Evolutionary conservation across 2,329 filamentous ascomycete genomes (phyloP).

Genomic region (Fusarium beomiforme): DNA sequence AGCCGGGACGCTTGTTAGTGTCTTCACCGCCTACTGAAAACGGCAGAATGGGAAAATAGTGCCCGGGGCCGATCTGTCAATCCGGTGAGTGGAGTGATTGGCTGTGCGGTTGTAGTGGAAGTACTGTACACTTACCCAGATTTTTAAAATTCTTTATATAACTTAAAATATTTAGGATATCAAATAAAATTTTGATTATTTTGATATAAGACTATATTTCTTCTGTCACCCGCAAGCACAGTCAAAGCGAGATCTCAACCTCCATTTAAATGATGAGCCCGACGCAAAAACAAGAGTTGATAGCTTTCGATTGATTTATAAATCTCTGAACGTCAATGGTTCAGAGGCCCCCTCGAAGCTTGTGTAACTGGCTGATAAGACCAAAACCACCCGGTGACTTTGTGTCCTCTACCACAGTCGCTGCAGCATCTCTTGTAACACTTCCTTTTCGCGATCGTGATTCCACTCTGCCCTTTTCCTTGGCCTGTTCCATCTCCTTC

Average conservation of each 20-base stretch:
- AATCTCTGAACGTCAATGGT: not conserved
- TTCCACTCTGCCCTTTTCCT: constrained; percentile 49
- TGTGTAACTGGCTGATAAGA: constrained; percentile 70
- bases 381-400: constrained; percentile 64
- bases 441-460: constrained; percentile 51
- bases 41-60: constrained; percentile 27
- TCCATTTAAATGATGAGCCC: not conserved
- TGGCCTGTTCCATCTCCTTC: constrained; percentile 60
- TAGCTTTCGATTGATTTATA: not conserved
- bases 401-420: constrained; percentile 49
- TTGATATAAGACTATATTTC: too few relatives aligned
- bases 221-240: not conserved
- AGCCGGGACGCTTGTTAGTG: constrained; percentile 19
- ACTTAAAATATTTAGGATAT: too few relatives aligned
- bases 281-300: not conserved
- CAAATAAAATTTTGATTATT: too few relatives aligned
- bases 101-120: not conserved
- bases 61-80: constrained; percentile 18
- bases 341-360: constrained; percentile 64
- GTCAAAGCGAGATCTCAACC: not conserved
- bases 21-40: constrained; percentile 40
- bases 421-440: constrained; percentile 41
- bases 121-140: not conserved
- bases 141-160: too few relatives aligned
- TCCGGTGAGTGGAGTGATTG: constrained; percentile 24